Base-by-base conservation (phyloP, 306 rosid genomes). In the Prinsepia uniflora region DNA sequence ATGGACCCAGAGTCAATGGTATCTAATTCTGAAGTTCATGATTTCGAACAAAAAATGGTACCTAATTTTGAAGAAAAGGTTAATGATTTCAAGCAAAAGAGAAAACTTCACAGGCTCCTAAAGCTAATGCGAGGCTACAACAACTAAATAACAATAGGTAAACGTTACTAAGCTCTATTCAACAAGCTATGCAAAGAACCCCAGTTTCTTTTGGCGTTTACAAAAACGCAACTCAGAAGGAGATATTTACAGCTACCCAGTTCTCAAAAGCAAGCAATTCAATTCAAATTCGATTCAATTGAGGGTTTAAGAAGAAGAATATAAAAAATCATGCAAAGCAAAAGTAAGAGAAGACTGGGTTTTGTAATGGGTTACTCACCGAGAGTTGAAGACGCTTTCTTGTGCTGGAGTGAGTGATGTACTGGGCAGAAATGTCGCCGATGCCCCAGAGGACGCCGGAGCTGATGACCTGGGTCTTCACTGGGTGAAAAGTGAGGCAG, bases 381-480 rank as follows among this genome's bases (percentile, higher is more conserved):
- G 85, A 87, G 34, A 81, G 36, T 14, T 71, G 87, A 49, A 79
- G 86, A 75, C 67, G 83, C 4, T 66, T 82, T 22, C 60, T 81
- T 0, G 87, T 22, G 5, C 89, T 67, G 2, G 92, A 64, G 70
- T 89, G 87, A 63, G 93, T 91, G 47, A 89, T 76, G 85, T 81
- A 88, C 65, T 91, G 96, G 76, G 97, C 96, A 45, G 91, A 64
- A 59, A 85, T 72, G 72, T 91, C 96, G 36, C 97, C 96, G 14
- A 76, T 71, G 20, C 85, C 97, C 97, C 97, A 91, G 10, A 91
- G 86, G 22, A 81, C 36, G 47, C 84, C 83, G 20, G 97, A 91
- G 79, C 90, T 91, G 55, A 81, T 77, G 72, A 83, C 85, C 60
- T 91, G 96, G 62, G 97, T 89, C 83, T 85, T 85, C 40, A 91